A percentile compares a stretch with the other conserved stretches of the same genome.
Evolutionary conservation across 129 eudicot genomes (phyloP).

Genomic region (Dittrichia graveolens): DNA sequence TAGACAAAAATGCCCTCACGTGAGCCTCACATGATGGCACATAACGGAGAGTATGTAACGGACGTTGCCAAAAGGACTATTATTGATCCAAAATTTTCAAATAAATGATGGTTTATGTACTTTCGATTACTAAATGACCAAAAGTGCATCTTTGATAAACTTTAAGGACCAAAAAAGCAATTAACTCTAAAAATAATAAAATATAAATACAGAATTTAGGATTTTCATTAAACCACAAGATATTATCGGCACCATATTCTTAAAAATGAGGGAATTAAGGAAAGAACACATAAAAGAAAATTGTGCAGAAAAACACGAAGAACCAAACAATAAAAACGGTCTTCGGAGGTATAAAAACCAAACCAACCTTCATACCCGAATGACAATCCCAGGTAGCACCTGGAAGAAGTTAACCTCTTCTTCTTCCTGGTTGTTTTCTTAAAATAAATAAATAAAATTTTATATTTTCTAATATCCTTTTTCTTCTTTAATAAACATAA

Average conservation of each 20-base stretch:
- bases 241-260: neutral
- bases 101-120: no score
- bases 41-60: no score
- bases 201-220: no score
- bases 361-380: constrained; percentile 2
- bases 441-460: neutral
- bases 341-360: constrained; percentile 26
- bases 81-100: no score
- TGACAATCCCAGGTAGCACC: constrained; percentile 52
- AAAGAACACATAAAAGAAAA: constrained; percentile 33
- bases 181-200: no score
- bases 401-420: constrained; percentile 40
- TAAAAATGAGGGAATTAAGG: constrained; percentile 32
- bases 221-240: no score
- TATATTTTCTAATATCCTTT: constrained; percentile 18
- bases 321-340: constrained; percentile 29
- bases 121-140: no score
- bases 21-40: no score
- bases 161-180: no score
- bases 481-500: constrained; percentile 6
- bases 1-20: no score
- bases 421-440: constrained; percentile 39
- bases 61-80: no score
- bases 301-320: constrained; percentile 28
- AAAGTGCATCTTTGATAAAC: no score